Percentiles rank a stretch among this genome's conserved stretches.
These are phyloP conservation scores for Chlamydomonas sp. DNA, from an alignment of 139 green algal species.

Conservation along the genomic window DNA sequence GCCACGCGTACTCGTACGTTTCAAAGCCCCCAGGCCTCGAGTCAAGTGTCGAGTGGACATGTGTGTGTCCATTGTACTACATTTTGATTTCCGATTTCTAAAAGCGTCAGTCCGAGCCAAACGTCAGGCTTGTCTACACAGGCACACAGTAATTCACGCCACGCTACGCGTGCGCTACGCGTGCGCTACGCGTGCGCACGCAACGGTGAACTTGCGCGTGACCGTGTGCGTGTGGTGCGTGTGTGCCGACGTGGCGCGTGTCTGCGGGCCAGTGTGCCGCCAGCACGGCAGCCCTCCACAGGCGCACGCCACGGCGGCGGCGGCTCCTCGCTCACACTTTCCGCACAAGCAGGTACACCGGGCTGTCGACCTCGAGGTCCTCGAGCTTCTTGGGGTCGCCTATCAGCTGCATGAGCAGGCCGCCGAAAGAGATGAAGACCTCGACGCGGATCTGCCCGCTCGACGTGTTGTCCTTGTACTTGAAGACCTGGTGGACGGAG, in stretches of 20 bases:
- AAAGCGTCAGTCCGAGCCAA: no score
- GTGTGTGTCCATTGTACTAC: no score
- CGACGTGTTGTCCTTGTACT: slow-evolving; percentile 61
- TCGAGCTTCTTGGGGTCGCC: slow-evolving; percentile 79
- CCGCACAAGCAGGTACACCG: slow-evolving; percentile 84
- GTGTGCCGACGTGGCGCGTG: neutral
- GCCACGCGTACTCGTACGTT: no score
- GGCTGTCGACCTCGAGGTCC: slow-evolving; percentile 75
- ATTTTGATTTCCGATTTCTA: no score
- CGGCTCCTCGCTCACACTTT: slow-evolving; percentile 55
- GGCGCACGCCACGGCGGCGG: neutral
- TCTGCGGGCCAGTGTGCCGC: neutral
- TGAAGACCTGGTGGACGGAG: slow-evolving; percentile 81
- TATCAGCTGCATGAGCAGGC: slow-evolving; percentile 84
- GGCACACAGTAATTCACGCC: no score
- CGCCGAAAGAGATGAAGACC: slow-evolving; percentile 79
- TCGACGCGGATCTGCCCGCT: slow-evolving; percentile 41
- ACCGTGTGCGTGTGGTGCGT: no score
- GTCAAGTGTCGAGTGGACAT: no score
- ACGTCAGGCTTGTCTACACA: no score
- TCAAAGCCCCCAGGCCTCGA: no score
- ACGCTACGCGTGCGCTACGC: no score
- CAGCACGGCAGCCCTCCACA: neutral
- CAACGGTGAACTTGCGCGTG: no score
- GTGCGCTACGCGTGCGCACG: no score